These are phyloP conservation scores for Sergeia podlipaevii DNA, from an alignment of 208 protist species.

Conservation along the genomic window DNA sequence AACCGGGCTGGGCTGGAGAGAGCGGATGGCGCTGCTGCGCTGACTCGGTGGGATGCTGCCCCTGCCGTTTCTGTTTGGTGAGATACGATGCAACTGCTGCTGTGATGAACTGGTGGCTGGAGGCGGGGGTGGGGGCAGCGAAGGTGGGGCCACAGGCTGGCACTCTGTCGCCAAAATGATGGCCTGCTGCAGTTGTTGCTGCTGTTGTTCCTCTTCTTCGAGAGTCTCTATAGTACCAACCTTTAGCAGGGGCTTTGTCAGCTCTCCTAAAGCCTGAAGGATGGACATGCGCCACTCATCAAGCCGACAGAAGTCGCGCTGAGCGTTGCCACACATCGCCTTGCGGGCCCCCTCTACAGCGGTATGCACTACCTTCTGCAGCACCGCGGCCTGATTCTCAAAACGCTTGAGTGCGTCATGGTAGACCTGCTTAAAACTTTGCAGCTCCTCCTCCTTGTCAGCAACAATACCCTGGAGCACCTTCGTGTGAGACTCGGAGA, in stretches of 20 bases:
- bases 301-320: constrained; percentile 29
- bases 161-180: not conserved
- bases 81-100: not conserved
- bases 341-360: constrained; percentile 38
- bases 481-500: constrained; percentile 68
- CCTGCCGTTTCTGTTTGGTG: not conserved
- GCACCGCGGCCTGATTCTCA: constrained; percentile 42
- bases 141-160: not conserved
- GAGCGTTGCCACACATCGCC: constrained; percentile 24
- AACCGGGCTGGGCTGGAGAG: not conserved
- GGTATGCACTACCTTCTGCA: constrained; percentile 60
- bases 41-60: constrained; percentile 1
- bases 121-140: not conserved
- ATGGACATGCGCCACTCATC: constrained; percentile 41
- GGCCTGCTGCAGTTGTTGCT: not conserved
- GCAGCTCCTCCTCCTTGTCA: constrained; percentile 73
- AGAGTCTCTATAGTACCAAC: not conserved
- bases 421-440: constrained; percentile 64
- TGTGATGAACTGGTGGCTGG: not conserved
- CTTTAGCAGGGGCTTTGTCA: constrained; percentile 2
- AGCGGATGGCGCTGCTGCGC: not conserved
- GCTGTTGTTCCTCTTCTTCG: not conserved
- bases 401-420: constrained; percentile 72
- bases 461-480: constrained; percentile 56
- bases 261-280: constrained; percentile 13